phyloP scores from a whole-genome alignment of 192 early-diverging fungal species.

The Backusella australiensis region DNA sequence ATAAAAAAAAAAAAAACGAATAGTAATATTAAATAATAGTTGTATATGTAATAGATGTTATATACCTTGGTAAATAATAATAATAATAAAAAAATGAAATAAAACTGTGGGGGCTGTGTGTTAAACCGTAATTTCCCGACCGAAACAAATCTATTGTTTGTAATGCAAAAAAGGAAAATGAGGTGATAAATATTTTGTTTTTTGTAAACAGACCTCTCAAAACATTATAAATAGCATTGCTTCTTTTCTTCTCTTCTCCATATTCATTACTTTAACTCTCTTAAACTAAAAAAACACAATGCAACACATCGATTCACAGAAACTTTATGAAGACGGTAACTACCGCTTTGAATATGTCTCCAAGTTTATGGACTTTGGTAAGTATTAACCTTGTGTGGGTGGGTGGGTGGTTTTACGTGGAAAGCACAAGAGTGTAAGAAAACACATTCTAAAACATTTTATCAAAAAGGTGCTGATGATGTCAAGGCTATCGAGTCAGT shows the following conservation, averaged over 20 bases:
- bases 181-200: neutral
- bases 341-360: constrained; percentile 82
- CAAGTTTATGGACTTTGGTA: constrained; percentile 69
- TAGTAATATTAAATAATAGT: neutral
- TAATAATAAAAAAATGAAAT: neutral
- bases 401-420: neutral
- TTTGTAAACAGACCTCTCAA: neutral
- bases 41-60: constrained; percentile 1
- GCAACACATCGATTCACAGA: constrained; percentile 62
- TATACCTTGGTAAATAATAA: neutral
- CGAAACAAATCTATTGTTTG: neutral
- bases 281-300: constrained; percentile 18
- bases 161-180: constrained; percentile 11
- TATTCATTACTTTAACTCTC: neutral
- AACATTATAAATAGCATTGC: neutral
- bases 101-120: neutral
- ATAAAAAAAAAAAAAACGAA: constrained; percentile 24
- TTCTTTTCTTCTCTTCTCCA: neutral
- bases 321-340: constrained; percentile 67
- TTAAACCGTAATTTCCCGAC: constrained; percentile 6
- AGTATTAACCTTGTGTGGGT: constrained; percentile 5
- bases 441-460: neutral
- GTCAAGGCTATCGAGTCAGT: constrained; percentile 67
- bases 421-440: neutral
- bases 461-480: constrained; percentile 40